A percentile compares a stretch with the other conserved stretches of the same genome.
Evolutionary conservation across 129 eudicot genomes (phyloP).

Genomic region (Erigeron canadensis): DNA sequence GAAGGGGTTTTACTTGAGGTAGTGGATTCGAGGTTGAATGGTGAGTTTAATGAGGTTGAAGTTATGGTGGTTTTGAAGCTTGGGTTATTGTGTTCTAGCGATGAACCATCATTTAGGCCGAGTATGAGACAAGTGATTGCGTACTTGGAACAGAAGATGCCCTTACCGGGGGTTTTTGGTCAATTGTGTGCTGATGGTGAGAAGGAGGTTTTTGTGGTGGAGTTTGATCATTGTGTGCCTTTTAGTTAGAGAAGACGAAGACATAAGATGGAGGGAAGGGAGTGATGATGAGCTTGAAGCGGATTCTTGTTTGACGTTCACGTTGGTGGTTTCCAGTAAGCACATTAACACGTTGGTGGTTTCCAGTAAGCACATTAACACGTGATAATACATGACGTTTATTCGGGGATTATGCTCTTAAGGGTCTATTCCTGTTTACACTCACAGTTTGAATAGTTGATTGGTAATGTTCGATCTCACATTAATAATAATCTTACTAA

Average conservation of each 20-base stretch:
- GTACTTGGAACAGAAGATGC: conserved; percentile 37
- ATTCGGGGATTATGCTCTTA: too few relatives aligned
- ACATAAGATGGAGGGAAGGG: conserved; percentile 2
- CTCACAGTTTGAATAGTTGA: too few relatives aligned
- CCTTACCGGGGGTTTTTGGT: conserved; percentile 30
- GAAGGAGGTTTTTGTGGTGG: conserved; percentile 19
- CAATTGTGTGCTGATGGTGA: conserved; percentile 19
- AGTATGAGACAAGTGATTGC: conserved; percentile 40
- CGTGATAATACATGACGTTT: too few relatives aligned
- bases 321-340: background rate
- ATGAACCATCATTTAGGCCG: conserved; percentile 36
- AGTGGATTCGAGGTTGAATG: conserved; percentile 39
- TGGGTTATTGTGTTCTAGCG: conserved; percentile 54
- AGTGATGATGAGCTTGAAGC: background rate
- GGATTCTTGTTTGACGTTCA: background rate
- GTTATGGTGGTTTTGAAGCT: conserved; percentile 50
- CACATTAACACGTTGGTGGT: too few relatives aligned
- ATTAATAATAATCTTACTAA: too few relatives aligned
- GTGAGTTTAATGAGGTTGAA: conserved; percentile 33
- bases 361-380: too few relatives aligned
- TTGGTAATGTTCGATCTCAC: too few relatives aligned
- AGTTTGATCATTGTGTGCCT: conserved; percentile 26
- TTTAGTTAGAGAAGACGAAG: background rate
- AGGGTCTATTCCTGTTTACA: too few relatives aligned
- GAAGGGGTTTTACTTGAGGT: conserved; percentile 34